phyloP scores from a whole-genome alignment of 2,329 filamentous ascomycete species.

The Conoideocrella luteorostrata region DNA sequence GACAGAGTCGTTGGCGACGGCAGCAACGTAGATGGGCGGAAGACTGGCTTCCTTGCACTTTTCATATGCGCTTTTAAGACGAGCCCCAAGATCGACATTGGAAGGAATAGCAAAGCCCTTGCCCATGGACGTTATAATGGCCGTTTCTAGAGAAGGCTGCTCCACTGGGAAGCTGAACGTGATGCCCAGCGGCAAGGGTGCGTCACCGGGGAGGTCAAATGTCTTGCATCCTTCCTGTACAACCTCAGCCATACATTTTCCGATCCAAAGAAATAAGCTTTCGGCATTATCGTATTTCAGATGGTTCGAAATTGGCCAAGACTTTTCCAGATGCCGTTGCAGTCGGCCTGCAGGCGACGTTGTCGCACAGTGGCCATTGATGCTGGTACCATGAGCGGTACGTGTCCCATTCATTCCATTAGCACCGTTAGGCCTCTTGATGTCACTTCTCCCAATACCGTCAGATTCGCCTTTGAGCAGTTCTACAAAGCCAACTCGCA shows the following conservation, averaged over 20 bases:
- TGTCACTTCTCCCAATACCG: neutral
- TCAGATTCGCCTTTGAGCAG: slow-evolving; percentile 35
- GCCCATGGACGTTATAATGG: slow-evolving; percentile 61
- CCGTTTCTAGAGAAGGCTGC: slow-evolving; percentile 55
- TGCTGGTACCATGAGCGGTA: slow-evolving; percentile 9
- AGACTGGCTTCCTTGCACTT: slow-evolving; percentile 40
- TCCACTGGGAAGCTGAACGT: slow-evolving; percentile 67
- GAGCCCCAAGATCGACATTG: slow-evolving; percentile 53
- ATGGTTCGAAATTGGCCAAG: slow-evolving; percentile 68
- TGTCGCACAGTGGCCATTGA: slow-evolving; percentile 1
- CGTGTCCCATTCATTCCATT: slow-evolving; percentile 1
- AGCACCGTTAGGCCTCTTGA: neutral
- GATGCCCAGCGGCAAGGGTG: slow-evolving; percentile 56
- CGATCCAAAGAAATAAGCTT: slow-evolving; percentile 76
- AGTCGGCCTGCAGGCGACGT: slow-evolving; percentile 30
- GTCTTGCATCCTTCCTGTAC: slow-evolving; percentile 50
- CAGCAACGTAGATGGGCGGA: slow-evolving; percentile 63
- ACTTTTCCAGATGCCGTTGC: slow-evolving; percentile 57
- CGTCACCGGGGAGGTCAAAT: slow-evolving; percentile 34
- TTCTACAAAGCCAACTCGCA: slow-evolving; percentile 63
- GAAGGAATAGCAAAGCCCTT: slow-evolving; percentile 62
- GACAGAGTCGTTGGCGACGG: slow-evolving; percentile 77
- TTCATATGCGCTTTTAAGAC: slow-evolving; percentile 53
- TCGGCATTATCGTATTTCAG: slow-evolving; percentile 69
- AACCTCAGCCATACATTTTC: slow-evolving; percentile 67